Evolutionary conservation across 352 stramenopile genomes (phyloP), one percentile per base, ranked within the genome.

Genomic region (Phytophthora palmivora): DNA sequence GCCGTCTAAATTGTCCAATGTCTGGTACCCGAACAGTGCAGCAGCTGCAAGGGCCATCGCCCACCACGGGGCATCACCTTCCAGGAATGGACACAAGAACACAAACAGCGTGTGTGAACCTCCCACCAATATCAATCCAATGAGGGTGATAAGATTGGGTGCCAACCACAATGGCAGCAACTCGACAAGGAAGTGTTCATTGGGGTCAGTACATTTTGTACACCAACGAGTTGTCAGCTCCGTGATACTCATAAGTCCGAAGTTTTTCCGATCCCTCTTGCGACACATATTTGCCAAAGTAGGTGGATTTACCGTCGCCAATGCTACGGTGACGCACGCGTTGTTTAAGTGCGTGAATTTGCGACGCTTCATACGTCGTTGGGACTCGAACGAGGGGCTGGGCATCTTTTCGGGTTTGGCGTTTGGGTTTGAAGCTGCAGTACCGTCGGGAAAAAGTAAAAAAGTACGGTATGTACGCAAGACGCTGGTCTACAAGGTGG

Each of bases 211-310:
- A 95, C 72, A 52, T 93, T 64, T 94, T 92, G 75, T 94, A 95
- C 58, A 95, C 84, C 55, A 93, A 75, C 70, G 87, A 95, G 63
- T 95, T 88, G 76, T 95, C 87, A 21, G 78, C 64, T 43, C 87
- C 87, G 52, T 95, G 86, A 72, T 95, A 95, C 67, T 93, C 74
- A 72, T 95, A 95, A 37, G 84, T 92, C 18, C 80, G 78, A 47
- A 95, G 72, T 57, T 95, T 95, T 59, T 92, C 86, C 6, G 83
- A 93, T 32, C 84, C 87, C 71, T 94, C 87, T 45, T 90, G 79
- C 28, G 80, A 89, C 36, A 95, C 87, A 50, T 95, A 95, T 66
- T 93, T 95, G 62, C 85, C 83, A 72, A 95, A 95, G 67, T 95
- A 95, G 59, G 79, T 94, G 48, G 86, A 85, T 65, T 95, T 95